phyloP scores from a whole-genome alignment of 140 eudicot genomes.

The Flaveria floridana region DNA sequence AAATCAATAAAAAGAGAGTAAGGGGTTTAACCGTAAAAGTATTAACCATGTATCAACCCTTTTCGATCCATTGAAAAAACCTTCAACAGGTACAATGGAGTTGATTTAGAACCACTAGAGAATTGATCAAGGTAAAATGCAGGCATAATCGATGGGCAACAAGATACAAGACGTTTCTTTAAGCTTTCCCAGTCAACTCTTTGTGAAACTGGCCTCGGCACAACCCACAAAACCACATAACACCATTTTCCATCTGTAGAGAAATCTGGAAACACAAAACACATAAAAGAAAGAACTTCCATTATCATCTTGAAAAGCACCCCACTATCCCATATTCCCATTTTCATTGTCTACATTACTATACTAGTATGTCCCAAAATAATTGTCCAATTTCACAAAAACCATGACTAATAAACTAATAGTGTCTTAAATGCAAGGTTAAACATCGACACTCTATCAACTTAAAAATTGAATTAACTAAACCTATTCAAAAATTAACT shows the following conservation, averaged over 20 bases:
- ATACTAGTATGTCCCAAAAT: too few relatives aligned
- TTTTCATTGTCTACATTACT: too few relatives aligned
- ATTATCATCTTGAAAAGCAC: neutral
- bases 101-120: conserved; percentile 36
- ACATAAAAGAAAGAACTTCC: neutral
- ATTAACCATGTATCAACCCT: conserved; percentile 72
- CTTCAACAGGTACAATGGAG: conserved; percentile 66
- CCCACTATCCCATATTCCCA: too few relatives aligned
- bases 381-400: neutral
- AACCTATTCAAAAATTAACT: neutral
- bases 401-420: too few relatives aligned
- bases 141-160: conserved; percentile 64
- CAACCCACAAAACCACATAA: conserved; percentile 75
- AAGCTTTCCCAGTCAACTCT: conserved; percentile 69
- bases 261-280: conserved; percentile 43
- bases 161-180: conserved; percentile 58
- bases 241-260: conserved; percentile 94
- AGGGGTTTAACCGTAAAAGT: neutral
- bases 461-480: neutral
- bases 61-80: conserved; percentile 62
- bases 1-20: neutral
- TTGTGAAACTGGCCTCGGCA: conserved; percentile 50
- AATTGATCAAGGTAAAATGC: conserved; percentile 49
- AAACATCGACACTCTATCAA: too few relatives aligned
- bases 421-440: neutral